Conservation (phyloP, 306 rosid genomes). For the Senna tora region DNA sequence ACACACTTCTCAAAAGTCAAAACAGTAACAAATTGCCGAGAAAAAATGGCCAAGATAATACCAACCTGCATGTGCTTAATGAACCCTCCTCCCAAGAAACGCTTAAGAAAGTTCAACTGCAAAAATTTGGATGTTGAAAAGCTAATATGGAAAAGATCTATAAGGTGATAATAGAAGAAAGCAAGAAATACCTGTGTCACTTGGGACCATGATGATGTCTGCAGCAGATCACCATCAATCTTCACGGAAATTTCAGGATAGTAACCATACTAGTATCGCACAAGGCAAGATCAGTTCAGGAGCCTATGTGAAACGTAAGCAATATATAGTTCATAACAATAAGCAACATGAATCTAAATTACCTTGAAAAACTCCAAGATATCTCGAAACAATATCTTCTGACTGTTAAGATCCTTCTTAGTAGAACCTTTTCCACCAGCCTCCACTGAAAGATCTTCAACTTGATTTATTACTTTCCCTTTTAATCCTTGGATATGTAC, state of each 20-base stretch:
- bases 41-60: slow-evolving; percentile 19
- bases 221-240: slow-evolving; percentile 75
- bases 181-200: slow-evolving; percentile 68
- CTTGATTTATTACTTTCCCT: slow-evolving; percentile 79
- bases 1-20: background rate
- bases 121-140: slow-evolving; percentile 7
- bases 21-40: slow-evolving; percentile 9
- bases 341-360: background rate
- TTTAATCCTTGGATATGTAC: slow-evolving; percentile 73
- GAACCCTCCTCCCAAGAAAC: slow-evolving; percentile 90
- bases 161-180: background rate
- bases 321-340: background rate
- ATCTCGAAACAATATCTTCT: slow-evolving; percentile 81
- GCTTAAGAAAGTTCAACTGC: slow-evolving; percentile 88
- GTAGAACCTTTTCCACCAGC: slow-evolving; percentile 94
- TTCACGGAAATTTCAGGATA: slow-evolving; percentile 76
- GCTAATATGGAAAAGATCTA: background rate
- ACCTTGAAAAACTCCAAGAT: slow-evolving; percentile 87
- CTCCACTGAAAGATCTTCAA: slow-evolving; percentile 73
- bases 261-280: slow-evolving; percentile 65
- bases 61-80: slow-evolving; percentile 93
- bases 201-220: slow-evolving; percentile 79
- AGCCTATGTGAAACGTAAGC: slow-evolving; percentile 1
- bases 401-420: slow-evolving; percentile 85
- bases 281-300: slow-evolving; percentile 36